Base-by-base conservation (phyloP, 2,329 filamentous ascomycete species). In the Arthrobotrys conoides region DNA sequence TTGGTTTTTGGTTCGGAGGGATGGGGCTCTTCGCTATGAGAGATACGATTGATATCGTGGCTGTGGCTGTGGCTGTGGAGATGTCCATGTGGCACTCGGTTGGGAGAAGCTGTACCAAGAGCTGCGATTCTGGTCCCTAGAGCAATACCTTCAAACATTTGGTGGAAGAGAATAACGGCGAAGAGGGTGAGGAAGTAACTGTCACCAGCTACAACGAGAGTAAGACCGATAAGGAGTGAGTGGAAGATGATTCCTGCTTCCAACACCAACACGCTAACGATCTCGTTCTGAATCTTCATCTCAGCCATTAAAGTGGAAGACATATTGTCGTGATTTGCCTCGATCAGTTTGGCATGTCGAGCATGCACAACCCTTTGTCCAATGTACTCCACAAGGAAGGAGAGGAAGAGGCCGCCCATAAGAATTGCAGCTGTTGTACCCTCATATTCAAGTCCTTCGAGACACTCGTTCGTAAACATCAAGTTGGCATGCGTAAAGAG, bases 181-280 rank as follows among this genome's bases (percentile, higher is more conserved):
- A 89, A 88, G n/a, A 90, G 86, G 0, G 87, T 89, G 68, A 87
- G 83, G 84, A 89, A 89, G 81, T 87, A 88, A 44, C 84, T 85
- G 80, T 90, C 88, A 1, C 86, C 88, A 0, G 88, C 86, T 1
- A 90, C 88, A n/a, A 89, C 88, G 0, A 91, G 86, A 0, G 90
- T 90, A 41, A 91, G 83, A 22, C 89, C 89, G 44, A 92, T 77
- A 33, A 68, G 59, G 12, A 92, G 86, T 0, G 90, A 93, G 84
- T 93, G 91, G 84, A 94, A 94, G 46, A 93, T 87, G 64, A 94
- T 90, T 2, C 92, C 92, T 0, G 88, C 88, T 84, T 94, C 92
- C 83, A 93, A 89, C 27, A 93, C 89, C 10, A 89, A 30, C 1
- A 77, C 72, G 51, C 72, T 77, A 20, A 77, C 66, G 24, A 67